Evolutionary conservation across 2,329 filamentous ascomycete species (phyloP).

Genomic region (Phoma herbarum): DNA sequence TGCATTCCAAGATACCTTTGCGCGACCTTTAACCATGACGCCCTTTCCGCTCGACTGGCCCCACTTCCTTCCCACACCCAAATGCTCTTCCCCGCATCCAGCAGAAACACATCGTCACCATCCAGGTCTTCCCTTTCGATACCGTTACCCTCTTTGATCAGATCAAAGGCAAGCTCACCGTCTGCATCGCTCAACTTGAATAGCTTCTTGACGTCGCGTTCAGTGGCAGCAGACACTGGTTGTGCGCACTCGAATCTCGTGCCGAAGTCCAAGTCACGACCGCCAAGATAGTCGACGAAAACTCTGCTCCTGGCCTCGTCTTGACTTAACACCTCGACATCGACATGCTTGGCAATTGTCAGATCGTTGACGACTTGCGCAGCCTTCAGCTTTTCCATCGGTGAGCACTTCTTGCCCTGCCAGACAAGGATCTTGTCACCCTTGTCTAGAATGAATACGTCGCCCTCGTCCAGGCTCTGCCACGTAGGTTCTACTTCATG

Average conservation of each 20-base stretch:
- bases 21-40: conserved; percentile 68
- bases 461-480: conserved; percentile 69
- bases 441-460: conserved; percentile 72
- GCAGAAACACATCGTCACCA: conserved; percentile 68
- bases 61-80: conserved; percentile 73
- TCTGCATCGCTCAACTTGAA: conserved; percentile 71
- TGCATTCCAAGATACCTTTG: conserved; percentile 63
- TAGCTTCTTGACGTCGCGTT: conserved; percentile 56
- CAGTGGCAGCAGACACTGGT: conserved; percentile 47
- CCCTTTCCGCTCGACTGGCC: conserved; percentile 67
- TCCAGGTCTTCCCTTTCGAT: conserved; percentile 63
- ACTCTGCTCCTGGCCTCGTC: conserved; percentile 64
- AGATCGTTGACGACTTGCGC: conserved; percentile 73
- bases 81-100: conserved; percentile 65
- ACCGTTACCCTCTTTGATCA: conserved; percentile 64
- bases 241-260: conserved; percentile 54
- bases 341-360: conserved; percentile 69
- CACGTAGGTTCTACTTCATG: conserved; percentile 70
- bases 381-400: conserved; percentile 74
- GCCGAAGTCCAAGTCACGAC: conserved; percentile 55
- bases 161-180: conserved; percentile 65
- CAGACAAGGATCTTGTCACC: conserved; percentile 73
- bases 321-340: conserved; percentile 72
- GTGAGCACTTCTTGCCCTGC: conserved; percentile 71
- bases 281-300: conserved; percentile 60